Percentiles rank a stretch among this genome's conserved stretches.
Conservation (phyloP, 2,329 filamentous ascomycete genomes). For the Hypoxylon sp. region DNA sequence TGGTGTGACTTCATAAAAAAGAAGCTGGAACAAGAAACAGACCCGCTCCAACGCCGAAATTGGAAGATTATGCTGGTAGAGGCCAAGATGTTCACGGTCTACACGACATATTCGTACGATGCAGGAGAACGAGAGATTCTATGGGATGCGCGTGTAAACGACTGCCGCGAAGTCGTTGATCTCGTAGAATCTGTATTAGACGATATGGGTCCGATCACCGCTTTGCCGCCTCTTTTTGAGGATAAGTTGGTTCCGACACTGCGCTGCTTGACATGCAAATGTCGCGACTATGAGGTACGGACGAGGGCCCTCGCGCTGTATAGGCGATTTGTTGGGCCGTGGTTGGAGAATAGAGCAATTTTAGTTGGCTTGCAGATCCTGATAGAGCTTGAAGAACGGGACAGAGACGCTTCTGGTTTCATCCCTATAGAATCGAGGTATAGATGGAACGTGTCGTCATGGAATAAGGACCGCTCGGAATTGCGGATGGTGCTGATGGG, state of each 20-base stretch:
- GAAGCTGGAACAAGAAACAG: conserved; percentile 28
- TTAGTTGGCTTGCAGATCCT: conserved; percentile 25
- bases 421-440: conserved; percentile 31
- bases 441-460: conserved; percentile 32
- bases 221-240: conserved; percentile 37
- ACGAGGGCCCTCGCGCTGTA: conserved; percentile 33
- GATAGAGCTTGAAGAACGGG: conserved; percentile 34
- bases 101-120: conserved; percentile 15
- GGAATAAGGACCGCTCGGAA: conserved; percentile 39
- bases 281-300: conserved; percentile 30
- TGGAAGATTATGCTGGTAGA: conserved; percentile 38
- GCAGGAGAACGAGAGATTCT: conserved; percentile 24
- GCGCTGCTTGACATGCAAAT: conserved; percentile 32
- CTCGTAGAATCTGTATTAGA: conserved; percentile 29
- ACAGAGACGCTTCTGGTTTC: conserved; percentile 26
- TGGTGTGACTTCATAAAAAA: conserved; percentile 32
- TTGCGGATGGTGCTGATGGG: conserved; percentile 30
- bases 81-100: conserved; percentile 38
- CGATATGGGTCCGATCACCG: conserved; percentile 1
- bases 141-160: conserved; percentile 33
- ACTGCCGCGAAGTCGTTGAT: conserved; percentile 29
- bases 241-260: conserved; percentile 38
- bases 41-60: conserved; percentile 14
- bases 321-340: conserved; percentile 30
- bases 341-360: conserved; percentile 36